These are phyloP conservation scores for Carex myosuroides DNA, from an alignment of 176 grass and related monocot genomes.

Conservation along the genomic window DNA sequence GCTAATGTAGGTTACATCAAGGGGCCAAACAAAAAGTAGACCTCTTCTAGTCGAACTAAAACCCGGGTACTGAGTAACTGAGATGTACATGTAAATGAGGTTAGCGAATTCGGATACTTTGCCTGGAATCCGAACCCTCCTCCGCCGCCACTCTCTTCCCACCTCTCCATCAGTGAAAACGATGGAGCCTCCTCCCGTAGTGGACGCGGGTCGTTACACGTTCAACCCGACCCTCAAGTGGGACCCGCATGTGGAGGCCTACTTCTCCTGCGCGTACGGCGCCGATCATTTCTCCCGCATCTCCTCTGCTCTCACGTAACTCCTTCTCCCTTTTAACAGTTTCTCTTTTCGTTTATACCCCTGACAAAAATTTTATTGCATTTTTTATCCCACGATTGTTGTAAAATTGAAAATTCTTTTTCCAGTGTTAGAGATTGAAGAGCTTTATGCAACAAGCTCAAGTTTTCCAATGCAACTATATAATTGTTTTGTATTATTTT, in stretches of 20 bases:
- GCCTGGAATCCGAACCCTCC: background rate
- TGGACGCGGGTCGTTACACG: slow-evolving; percentile 31
- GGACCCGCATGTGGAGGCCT: slow-evolving; percentile 75
- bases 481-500: background rate
- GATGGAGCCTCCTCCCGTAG: slow-evolving; percentile 13
- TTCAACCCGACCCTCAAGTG: slow-evolving; percentile 64
- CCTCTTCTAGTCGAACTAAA: too few relatives aligned
- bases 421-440: too few relatives aligned
- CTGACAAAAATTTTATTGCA: too few relatives aligned
- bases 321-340: background rate
- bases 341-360: too few relatives aligned
- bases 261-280: slow-evolving; percentile 66
- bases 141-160: background rate
- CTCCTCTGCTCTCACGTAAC: slow-evolving; percentile 64
- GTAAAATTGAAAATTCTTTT: too few relatives aligned
- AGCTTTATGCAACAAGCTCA: too few relatives aligned
- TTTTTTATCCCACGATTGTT: too few relatives aligned
- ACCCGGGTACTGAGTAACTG: too few relatives aligned
- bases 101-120: background rate
- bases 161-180: slow-evolving; percentile 2
- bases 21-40: too few relatives aligned
- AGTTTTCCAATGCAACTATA: too few relatives aligned
- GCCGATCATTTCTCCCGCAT: slow-evolving; percentile 55
- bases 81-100: too few relatives aligned
- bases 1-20: too few relatives aligned